A percentile compares a stretch with the other conserved stretches of the same genome.
These are phyloP conservation scores for Ustilago bromivora DNA, from an alignment of 1,284 basidiomycete species.

Conservation along the genomic window DNA sequence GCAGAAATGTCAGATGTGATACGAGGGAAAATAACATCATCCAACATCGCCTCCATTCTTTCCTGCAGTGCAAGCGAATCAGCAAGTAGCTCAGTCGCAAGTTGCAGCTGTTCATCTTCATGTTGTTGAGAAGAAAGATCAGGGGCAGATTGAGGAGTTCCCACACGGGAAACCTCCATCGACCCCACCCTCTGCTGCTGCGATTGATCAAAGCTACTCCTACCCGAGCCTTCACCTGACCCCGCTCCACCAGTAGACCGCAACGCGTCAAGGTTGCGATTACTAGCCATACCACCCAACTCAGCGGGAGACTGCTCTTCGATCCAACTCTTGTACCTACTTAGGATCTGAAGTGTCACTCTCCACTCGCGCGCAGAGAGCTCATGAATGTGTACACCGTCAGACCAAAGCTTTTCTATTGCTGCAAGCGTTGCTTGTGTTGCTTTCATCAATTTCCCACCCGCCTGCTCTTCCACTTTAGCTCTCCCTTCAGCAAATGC, in stretches of 20 bases:
- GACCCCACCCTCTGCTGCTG: not conserved
- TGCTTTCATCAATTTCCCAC: constrained; percentile 18
- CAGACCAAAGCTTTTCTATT: constrained; percentile 53
- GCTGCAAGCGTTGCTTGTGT: constrained; percentile 42
- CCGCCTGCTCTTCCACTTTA: not conserved
- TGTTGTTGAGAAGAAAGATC: constrained; percentile 21
- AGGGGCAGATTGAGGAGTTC: constrained; percentile 31
- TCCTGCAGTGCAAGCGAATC: constrained; percentile 14
- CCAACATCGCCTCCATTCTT: constrained; percentile 9
- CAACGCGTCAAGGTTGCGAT: constrained; percentile 6
- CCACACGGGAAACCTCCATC: constrained; percentile 29
- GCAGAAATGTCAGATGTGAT: not conserved
- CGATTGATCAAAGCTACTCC: constrained; percentile 5
- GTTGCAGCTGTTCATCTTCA: constrained; percentile 25
- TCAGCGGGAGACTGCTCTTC: constrained; percentile 31
- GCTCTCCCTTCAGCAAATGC: constrained; percentile 10
- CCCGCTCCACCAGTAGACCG: not conserved
- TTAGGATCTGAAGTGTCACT: constrained; percentile 63
- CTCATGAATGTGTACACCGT: constrained; percentile 51
- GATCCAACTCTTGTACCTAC: constrained; percentile 64
- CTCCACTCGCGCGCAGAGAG: constrained; percentile 62
- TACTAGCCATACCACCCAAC: not conserved
- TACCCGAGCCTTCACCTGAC: constrained; percentile 3
- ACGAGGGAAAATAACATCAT: constrained; percentile 1
- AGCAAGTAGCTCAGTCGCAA: constrained; percentile 4